Evolutionary conservation across 768 basidiomycete genomes (phyloP).

Genomic region (Russula sp.): DNA sequence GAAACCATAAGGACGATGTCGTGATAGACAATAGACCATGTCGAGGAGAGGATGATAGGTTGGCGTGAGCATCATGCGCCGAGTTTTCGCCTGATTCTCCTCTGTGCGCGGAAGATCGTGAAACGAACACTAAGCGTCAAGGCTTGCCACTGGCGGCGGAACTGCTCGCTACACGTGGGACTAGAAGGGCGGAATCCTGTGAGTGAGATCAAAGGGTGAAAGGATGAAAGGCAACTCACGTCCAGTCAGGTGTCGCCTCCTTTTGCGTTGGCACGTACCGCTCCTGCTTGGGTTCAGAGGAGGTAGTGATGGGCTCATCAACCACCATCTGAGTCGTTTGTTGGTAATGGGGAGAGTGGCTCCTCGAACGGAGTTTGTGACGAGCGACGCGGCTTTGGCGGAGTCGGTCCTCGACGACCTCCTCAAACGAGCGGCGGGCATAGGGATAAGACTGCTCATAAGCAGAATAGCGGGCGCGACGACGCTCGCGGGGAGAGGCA

Average conservation of each 20-base stretch:
- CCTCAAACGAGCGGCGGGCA: conserved; percentile 18
- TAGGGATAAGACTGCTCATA: conserved; percentile 14
- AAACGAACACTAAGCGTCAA: conserved; percentile 49
- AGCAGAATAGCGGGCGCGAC: conserved; percentile 18
- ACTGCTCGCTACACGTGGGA: conserved; percentile 48
- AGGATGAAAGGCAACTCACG: conserved; percentile 16
- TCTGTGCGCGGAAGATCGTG: conserved; percentile 47
- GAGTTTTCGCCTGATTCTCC: conserved; percentile 28
- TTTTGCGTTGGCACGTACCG: conserved; percentile 5
- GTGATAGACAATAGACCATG: conserved; percentile 4
- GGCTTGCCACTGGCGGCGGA: conserved; percentile 57
- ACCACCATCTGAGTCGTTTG: neutral
- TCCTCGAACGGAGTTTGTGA: conserved; percentile 15
- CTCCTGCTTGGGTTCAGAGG: conserved; percentile 8
- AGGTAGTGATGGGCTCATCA: neutral
- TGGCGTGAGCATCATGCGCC: conserved; percentile 1
- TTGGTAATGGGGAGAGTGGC: conserved; percentile 14
- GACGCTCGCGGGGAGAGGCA: conserved; percentile 18
- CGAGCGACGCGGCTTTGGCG: conserved; percentile 1
- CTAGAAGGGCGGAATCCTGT: conserved; percentile 26
- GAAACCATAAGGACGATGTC: conserved; percentile 15
- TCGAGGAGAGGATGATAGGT: neutral
- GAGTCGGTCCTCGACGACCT: conserved; percentile 1
- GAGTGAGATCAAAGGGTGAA: neutral
- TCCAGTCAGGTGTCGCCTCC: conserved; percentile 18